phyloP scores from a whole-genome alignment of 495 filamentous ascomycete species.

The Podospora anserina region DNA sequence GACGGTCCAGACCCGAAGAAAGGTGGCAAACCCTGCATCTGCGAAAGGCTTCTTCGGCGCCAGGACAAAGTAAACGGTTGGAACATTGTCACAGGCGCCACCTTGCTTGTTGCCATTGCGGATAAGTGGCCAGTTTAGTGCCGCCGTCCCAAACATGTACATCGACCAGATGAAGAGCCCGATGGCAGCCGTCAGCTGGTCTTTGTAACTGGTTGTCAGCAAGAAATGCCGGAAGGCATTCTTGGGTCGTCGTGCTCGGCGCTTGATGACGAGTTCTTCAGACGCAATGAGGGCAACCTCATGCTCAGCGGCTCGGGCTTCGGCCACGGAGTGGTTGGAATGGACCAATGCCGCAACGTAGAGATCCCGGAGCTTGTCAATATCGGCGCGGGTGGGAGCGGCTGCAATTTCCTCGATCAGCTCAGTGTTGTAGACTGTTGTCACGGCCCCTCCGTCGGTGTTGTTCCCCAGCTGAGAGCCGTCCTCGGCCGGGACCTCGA shows the following conservation, averaged over 20 bases:
- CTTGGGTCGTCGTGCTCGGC: constrained; percentile 17
- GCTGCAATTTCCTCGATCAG: constrained; percentile 31
- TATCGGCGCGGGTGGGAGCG: constrained; percentile 30
- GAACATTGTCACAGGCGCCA: constrained; percentile 27
- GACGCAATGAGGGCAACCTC: constrained; percentile 28
- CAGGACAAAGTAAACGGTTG: constrained; percentile 34
- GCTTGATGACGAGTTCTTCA: constrained; percentile 28
- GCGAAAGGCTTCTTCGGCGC: constrained; percentile 31
- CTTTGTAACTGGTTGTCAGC: constrained; percentile 28
- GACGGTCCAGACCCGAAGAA: constrained; percentile 31
- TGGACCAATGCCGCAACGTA: constrained; percentile 31
- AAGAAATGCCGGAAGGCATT: constrained; percentile 28
- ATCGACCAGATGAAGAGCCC: constrained; percentile 30
- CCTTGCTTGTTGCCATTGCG: constrained; percentile 28
- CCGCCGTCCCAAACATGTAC: constrained; percentile 32
- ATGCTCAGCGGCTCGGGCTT: constrained; percentile 31
- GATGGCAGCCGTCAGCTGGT: constrained; percentile 29
- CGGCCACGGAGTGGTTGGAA: constrained; percentile 22
- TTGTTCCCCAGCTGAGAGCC: constrained; percentile 14
- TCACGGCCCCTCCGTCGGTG: constrained; percentile 26
- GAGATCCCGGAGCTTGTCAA: constrained; percentile 32
- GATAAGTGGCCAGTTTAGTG: constrained; percentile 30
- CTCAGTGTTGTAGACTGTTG: constrained; percentile 32
- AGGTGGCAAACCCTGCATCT: constrained; percentile 24
- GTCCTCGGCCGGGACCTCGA: constrained; percentile 20